These are phyloP conservation scores for Thalassiosira mediterranea DNA, from an alignment of 352 stramenopile genomes.

Conservation along the genomic window DNA sequence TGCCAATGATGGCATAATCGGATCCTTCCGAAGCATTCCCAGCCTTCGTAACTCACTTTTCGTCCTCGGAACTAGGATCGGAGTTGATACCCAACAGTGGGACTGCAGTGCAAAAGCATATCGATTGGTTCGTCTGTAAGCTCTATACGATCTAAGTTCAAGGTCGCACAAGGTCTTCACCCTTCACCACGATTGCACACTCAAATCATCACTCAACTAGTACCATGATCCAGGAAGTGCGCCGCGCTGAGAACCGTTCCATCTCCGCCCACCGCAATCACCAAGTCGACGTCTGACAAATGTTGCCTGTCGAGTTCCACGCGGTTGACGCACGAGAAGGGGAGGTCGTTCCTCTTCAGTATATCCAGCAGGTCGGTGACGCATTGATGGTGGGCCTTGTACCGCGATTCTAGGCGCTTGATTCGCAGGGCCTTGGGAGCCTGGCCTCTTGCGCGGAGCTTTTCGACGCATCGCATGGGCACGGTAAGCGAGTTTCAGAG, in stretches of 20 bases:
- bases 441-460: constrained; percentile 86
- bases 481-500: neutral
- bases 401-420: constrained; percentile 84
- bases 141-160: too few species aligned
- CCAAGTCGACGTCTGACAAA: constrained; percentile 84
- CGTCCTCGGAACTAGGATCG: constrained; percentile 48
- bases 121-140: too few species aligned
- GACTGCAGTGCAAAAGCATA: too few species aligned
- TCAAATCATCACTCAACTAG: too few species aligned
- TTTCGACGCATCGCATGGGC: neutral
- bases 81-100: constrained; percentile 84
- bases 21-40: neutral
- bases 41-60: constrained; percentile 36
- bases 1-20: neutral
- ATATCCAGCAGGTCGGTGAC: constrained; percentile 83
- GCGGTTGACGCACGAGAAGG: constrained; percentile 86
- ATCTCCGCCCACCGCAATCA: constrained; percentile 87
- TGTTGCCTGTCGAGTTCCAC: constrained; percentile 88
- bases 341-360: constrained; percentile 76
- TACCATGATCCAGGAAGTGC: constrained; percentile 85
- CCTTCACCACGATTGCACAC: too few species aligned
- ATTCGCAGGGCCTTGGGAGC: constrained; percentile 87
- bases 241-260: constrained; percentile 85
- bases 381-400: constrained; percentile 86
- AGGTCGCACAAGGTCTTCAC: too few species aligned